Evolutionary conservation across 2,329 filamentous ascomycete genomes (phyloP).

Genomic region (Alternaria hordeiaustralica): DNA sequence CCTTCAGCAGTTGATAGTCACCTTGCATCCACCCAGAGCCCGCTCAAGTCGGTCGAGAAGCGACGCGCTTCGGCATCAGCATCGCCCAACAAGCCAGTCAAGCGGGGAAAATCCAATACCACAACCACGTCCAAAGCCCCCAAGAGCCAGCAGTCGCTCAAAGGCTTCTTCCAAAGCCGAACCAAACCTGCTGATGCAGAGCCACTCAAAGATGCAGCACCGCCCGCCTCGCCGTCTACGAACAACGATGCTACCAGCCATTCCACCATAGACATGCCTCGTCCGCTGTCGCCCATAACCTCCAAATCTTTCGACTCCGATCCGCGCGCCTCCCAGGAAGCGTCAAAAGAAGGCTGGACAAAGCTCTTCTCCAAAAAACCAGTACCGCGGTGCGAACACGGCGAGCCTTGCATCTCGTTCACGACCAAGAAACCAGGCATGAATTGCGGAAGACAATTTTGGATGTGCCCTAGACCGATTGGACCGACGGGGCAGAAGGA

Average conservation of each 20-base stretch:
- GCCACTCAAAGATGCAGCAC: constrained; percentile 2
- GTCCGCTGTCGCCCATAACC: constrained; percentile 3
- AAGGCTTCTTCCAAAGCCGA: constrained; percentile 72
- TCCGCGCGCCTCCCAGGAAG: constrained; percentile 60
- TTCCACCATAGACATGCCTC: constrained; percentile 2
- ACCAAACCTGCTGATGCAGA: constrained; percentile 16
- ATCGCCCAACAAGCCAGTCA: constrained; percentile 42
- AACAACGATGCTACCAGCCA: constrained; percentile 3
- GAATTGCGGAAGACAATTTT: constrained; percentile 74
- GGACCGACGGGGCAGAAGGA: constrained; percentile 87
- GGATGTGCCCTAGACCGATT: constrained; percentile 74
- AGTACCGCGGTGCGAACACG: constrained; percentile 83
- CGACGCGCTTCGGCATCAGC: constrained; percentile 30
- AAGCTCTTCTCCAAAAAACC: constrained; percentile 79
- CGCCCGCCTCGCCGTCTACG: constrained; percentile 4
- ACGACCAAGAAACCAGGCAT: constrained; percentile 88
- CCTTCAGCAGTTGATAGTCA: constrained; percentile 6
- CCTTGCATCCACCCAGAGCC: constrained; percentile 10
- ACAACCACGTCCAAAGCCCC: constrained; percentile 26
- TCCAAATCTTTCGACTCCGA: constrained; percentile 23
- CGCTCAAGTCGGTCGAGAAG: constrained; percentile 41
- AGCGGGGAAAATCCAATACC: constrained; percentile 58
- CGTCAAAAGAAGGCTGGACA: constrained; percentile 79
- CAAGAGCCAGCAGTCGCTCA: constrained; percentile 69
- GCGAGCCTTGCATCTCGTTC: constrained; percentile 82